Base-by-base conservation (phyloP, 345 rosid species). In the Eucalyptus marginata region DNA sequence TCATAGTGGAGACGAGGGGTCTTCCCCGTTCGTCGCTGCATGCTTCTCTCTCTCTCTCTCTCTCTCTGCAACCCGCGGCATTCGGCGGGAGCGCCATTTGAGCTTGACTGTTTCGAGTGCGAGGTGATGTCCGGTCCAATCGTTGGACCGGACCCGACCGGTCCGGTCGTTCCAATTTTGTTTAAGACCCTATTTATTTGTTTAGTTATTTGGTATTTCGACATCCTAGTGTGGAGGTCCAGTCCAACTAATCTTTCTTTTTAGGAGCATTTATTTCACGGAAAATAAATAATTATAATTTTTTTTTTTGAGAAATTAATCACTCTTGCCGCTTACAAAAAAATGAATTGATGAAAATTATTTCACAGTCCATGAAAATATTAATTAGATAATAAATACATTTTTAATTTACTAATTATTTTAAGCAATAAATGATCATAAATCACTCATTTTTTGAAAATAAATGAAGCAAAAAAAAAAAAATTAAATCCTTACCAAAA, bases 361-460 rank as follows among this genome's bases (percentile, higher is more conserved):
- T 56, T 56, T 1, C 0, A 56, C 24, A 0, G 1, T 24, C 0
- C 0, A 24, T 12, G 2, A 56, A 56, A 10, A 24, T 56, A 56
- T 22, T 56, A 24, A 0, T 24, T 56, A 22, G 13, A 56, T 25
- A 24, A 56, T 56, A 0, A 56, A 56, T 24, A 56, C 0, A 0
- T 24, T 56, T 24, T 56, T 0, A 1, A 25, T 10, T 56, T 24
- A 56, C 0, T 56, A 24, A 56, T 22, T 56, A 56, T 4, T 56
- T 56, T 22, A 56, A 56, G 2, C 0, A 0, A 56, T 56, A 25
- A 56, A 9, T 0, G 2, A 24, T 1, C 13, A 24, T 13, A 56
- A 56, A 56, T 0, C 0, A 56, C 24, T 24, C 0, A 56, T 56
- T 0, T 10, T 4, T 24, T 24, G 1, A 5, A 56, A 56, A 10